Evolutionary conservation across 257 asterid genomes (phyloP), one percentile per base, ranked within the genome.

Genomic region (Cynanchum wilfordii): DNA sequence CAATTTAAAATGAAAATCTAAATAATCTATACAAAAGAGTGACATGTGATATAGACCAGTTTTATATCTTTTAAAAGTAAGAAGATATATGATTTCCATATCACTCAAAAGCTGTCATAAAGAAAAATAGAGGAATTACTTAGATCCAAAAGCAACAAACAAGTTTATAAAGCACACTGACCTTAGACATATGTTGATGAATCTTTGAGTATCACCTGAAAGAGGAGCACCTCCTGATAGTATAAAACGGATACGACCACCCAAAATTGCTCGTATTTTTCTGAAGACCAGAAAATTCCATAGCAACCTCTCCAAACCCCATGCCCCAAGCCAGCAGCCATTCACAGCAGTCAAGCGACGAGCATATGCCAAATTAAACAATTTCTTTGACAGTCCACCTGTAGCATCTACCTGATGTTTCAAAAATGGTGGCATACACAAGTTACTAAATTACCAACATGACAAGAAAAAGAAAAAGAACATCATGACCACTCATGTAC

Each of bases 171-270:
- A 73, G 16, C 71, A 80, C 59, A 81, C 97, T 86, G 63, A 95
- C 99, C 98, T 92, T 64, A 95, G 94, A 78, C 99, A 92, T 77
- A 95, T 90, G 82, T 95, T 92, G 84, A 92, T 95, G 82, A 95
- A 95, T 81, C 98, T 89, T 79, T 95, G 99, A 73, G 98, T 95
- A 81, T 90, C 98, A 45, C 85, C 87, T 10, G 98, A 90, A 82
- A 95, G 96, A 47, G 99, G 98, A 82, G 99, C 99, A 16, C 98
- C 99, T 73, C 99, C 99, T 70, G 96, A 95, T 36, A 95, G 82
- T 74, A 95, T 85, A 82, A 92, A 95, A 73, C 99, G 99, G 52
- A 92, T 85, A 73, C 80, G 90, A 44, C 99, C 97, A 67, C 98
- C 99, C 87, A 95, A 86, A 90, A 92, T 86, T 45, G 99, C 99